Evolutionary conservation across 768 basidiomycete species (phyloP).

Genomic region (Daedaleopsis sinensis): DNA sequence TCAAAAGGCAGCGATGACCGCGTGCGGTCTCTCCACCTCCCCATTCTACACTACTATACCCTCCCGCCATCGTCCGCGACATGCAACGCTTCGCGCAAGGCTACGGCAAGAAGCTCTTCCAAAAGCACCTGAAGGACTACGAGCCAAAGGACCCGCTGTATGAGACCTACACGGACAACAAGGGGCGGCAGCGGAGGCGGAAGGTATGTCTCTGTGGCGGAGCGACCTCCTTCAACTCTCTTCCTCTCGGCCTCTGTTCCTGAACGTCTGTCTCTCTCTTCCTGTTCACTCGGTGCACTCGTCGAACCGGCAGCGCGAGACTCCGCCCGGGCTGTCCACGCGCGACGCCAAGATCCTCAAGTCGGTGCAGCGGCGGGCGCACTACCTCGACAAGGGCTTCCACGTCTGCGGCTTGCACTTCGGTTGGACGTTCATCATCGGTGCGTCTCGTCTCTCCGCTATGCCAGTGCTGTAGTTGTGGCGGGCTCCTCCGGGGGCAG

Average conservation of each 20-base stretch:
- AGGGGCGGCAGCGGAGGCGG: slow-evolving; percentile 57
- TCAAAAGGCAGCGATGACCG: too few relatives aligned
- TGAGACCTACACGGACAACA: slow-evolving; percentile 57
- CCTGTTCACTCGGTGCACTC: background rate
- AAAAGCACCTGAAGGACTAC: slow-evolving; percentile 65
- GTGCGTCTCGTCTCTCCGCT: slow-evolving; percentile 28
- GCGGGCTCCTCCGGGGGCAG: too few relatives aligned
- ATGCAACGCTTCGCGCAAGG: slow-evolving; percentile 38
- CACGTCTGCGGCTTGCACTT: slow-evolving; percentile 77
- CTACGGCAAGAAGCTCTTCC: slow-evolving; percentile 59
- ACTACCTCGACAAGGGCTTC: slow-evolving; percentile 89
- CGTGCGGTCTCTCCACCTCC: background rate
- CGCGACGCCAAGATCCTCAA: slow-evolving; percentile 77
- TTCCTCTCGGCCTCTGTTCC: too few relatives aligned
- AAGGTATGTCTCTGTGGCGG: slow-evolving; percentile 53
- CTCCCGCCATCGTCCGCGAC: slow-evolving; percentile 19
- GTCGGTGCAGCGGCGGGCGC: slow-evolving; percentile 76
- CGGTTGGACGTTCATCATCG: slow-evolving; percentile 84
- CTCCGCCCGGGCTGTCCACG: slow-evolving; percentile 75
- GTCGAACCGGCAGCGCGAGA: slow-evolving; percentile 52
- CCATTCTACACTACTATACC: background rate
- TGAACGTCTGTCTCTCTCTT: background rate
- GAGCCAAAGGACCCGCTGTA: slow-evolving; percentile 76
- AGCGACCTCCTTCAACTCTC: background rate
- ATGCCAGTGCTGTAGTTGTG: too few relatives aligned